These are phyloP conservation scores for Boletus rubroflammeus DNA, from an alignment of 768 basidiomycete species.

Conservation along the genomic window DNA sequence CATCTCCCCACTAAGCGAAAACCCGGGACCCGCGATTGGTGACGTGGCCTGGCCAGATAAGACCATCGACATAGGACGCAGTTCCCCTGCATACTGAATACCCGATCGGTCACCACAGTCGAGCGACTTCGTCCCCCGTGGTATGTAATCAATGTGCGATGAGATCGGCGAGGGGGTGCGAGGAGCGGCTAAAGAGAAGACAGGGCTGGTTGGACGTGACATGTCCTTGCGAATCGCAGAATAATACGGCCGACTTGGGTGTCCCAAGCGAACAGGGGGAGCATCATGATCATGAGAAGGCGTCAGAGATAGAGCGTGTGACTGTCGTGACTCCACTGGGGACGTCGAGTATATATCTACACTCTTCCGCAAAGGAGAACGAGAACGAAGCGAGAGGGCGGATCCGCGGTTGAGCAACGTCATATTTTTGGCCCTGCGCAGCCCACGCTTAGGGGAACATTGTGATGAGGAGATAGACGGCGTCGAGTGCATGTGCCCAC, in stretches of 20 bases:
- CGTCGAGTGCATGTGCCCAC: conserved; percentile 16
- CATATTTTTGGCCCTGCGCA: conserved; percentile 40
- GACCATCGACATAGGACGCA: conserved; percentile 31
- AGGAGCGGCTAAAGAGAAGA: conserved; percentile 22
- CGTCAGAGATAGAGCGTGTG: conserved; percentile 18
- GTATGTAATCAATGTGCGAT: conserved; percentile 20
- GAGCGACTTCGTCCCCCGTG: conserved; percentile 34
- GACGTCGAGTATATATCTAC: conserved; percentile 17
- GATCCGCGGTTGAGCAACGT: conserved; percentile 29
- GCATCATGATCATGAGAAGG: conserved; percentile 20
- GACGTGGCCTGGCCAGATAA: conserved; percentile 19
- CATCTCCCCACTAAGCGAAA: conserved; percentile 58
- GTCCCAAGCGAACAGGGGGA: conserved; percentile 41
- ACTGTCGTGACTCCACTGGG: conserved; percentile 17
- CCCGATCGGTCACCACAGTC: conserved; percentile 24
- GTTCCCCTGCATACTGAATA: conserved; percentile 15
- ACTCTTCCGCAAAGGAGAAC: conserved; percentile 22
- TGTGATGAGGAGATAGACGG: conserved; percentile 24
- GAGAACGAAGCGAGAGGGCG: conserved; percentile 20
- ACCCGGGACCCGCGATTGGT: conserved; percentile 33
- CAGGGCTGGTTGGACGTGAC: conserved; percentile 40
- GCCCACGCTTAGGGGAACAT: conserved; percentile 30
- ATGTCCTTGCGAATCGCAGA: conserved; percentile 48
- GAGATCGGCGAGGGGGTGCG: conserved; percentile 28
- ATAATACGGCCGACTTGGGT: conserved; percentile 53